phyloP scores from a whole-genome alignment of 176 grass and related monocot species.

The Rhynchospora pubera region DNA sequence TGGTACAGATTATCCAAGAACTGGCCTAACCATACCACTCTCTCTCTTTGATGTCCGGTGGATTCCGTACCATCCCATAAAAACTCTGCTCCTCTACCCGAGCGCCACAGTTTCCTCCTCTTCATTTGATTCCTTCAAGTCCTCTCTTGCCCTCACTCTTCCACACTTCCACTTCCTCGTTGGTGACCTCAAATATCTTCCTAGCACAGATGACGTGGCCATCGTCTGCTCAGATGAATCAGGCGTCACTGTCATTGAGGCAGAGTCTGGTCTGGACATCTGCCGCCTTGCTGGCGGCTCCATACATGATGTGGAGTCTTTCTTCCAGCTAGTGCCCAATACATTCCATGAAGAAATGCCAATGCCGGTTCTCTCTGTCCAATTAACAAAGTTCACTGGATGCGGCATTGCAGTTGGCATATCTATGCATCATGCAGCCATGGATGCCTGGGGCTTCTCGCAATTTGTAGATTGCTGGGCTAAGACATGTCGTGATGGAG shows the following conservation, averaged over 20 bases:
- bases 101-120: background rate
- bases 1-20: conserved; percentile 1
- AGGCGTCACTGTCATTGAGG: conserved; percentile 15
- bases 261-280: conserved; percentile 13
- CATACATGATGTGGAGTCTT: conserved; percentile 9
- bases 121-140: background rate
- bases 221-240: conserved; percentile 9
- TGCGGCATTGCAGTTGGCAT: conserved; percentile 19
- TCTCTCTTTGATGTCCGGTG: conserved; percentile 19
- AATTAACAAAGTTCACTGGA: conserved; percentile 5
- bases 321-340: conserved; percentile 13
- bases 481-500: background rate
- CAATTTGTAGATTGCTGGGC: conserved; percentile 13
- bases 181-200: conserved; percentile 12
- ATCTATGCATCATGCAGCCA: background rate
- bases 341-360: conserved; percentile 2
- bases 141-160: background rate
- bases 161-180: conserved; percentile 17
- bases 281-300: background rate
- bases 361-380: background rate
- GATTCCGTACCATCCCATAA: background rate
- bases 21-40: background rate
- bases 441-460: conserved; percentile 19
- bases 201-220: background rate
- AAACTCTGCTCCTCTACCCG: conserved; percentile 20